These are phyloP conservation scores for Moesziomyces sp. DNA, from an alignment of 1,284 basidiomycete species.

Conservation along the genomic window DNA sequence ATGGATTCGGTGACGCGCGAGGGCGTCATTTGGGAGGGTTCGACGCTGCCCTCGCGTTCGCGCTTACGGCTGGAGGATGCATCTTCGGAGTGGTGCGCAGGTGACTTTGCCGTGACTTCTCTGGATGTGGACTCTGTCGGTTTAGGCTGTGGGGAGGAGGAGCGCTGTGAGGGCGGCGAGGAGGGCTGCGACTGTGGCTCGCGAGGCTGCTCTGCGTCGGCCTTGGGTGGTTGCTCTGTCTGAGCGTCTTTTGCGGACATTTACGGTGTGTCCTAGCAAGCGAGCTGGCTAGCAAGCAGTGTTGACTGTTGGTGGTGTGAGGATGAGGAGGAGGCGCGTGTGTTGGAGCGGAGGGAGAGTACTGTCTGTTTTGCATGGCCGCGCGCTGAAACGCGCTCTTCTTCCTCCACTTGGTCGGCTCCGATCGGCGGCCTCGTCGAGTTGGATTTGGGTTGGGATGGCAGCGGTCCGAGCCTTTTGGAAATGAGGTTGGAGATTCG, in stretches of 20 bases:
- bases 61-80: slow-evolving; percentile 46
- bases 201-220: slow-evolving; percentile 9
- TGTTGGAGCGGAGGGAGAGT: too few species aligned
- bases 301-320: not conserved
- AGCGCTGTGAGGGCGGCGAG: slow-evolving; percentile 12
- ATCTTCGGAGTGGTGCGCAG: slow-evolving; percentile 29
- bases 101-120: slow-evolving; percentile 14
- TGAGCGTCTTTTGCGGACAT: slow-evolving; percentile 1
- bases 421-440: slow-evolving; percentile 13
- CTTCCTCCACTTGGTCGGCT: slow-evolving; percentile 36
- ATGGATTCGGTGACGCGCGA: slow-evolving; percentile 35
- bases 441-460: not conserved
- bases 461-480: too few species aligned
- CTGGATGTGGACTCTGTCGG: slow-evolving; percentile 9
- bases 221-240: slow-evolving; percentile 7
- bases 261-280: too few species aligned
- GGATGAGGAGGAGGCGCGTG: not conserved
- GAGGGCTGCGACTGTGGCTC: slow-evolving; percentile 16
- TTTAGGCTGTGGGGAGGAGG: slow-evolving; percentile 13
- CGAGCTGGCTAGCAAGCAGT: too few species aligned
- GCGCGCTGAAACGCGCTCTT: slow-evolving; percentile 11
- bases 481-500: too few species aligned
- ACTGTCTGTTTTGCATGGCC: slow-evolving; percentile 1
- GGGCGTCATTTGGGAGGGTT: slow-evolving; percentile 41
- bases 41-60: slow-evolving; percentile 58